Percentiles rank a stretch among this genome's conserved stretches.
Conservation (phyloP, 129 eudicot genomes). For the Arctium lappa region DNA sequence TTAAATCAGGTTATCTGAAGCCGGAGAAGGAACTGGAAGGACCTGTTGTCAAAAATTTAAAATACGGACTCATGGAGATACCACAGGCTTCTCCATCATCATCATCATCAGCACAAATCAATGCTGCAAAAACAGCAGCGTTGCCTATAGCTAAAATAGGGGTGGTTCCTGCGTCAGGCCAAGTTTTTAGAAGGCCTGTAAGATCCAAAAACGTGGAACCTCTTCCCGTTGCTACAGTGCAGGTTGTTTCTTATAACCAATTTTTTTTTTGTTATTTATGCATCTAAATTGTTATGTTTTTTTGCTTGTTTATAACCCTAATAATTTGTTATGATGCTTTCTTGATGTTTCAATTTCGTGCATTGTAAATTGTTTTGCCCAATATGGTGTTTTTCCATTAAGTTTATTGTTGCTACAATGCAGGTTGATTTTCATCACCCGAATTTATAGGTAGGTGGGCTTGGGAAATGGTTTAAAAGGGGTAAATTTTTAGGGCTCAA, state of each 20-base stretch:
- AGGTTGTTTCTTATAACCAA: conserved; percentile 43
- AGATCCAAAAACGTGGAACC: conserved; percentile 69
- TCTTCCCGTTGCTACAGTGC: conserved; percentile 43
- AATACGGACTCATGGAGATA: conserved; percentile 55
- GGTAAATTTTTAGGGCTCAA: not conserved
- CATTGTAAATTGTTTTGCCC: not conserved
- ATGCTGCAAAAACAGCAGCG: conserved; percentile 20
- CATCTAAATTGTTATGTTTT: not conserved
- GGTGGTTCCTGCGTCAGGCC: not conserved
- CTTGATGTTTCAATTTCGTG: not conserved
- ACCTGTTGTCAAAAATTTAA: conserved; percentile 34
- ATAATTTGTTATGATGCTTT: not conserved
- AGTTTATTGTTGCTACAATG: not conserved
- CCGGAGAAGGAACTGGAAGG: conserved; percentile 9
- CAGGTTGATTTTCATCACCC: not conserved
- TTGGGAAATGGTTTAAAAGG: not conserved
- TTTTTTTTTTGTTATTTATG: not conserved
- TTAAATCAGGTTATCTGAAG: conserved; percentile 49
- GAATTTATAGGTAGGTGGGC: not conserved
- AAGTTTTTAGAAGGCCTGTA: conserved; percentile 29
- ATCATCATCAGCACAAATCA: not conserved
- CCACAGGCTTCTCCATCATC: conserved; percentile 18
- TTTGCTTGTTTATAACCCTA: not conserved
- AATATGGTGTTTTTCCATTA: not conserved
- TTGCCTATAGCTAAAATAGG: conserved; percentile 44